Evolutionary conservation across 2,329 filamentous ascomycete species (phyloP), one percentile per base, ranked within the genome.

Genomic region (Botrytis fabae): DNA sequence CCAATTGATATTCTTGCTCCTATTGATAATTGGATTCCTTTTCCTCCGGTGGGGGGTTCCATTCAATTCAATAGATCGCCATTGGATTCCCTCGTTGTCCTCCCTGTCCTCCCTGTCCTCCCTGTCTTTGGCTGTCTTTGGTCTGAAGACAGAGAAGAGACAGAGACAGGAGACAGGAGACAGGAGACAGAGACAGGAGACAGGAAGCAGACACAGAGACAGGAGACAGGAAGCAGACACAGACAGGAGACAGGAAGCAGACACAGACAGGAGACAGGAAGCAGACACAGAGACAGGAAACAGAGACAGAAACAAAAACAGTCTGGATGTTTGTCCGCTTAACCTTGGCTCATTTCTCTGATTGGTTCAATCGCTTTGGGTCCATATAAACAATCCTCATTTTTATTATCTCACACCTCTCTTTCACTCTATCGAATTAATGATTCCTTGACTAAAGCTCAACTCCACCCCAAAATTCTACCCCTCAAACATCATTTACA

Each of bases 321-420:
- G 48, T 20, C 59, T 40, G 59, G 60, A 4, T 62, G 40, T 62
- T 40, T 16, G 25, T 44, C 40, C 25, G 28, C 32, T 18, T 20
- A 28, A 32, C 28, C 12, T 42, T 20, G 6, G 38, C 6, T 10
- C 38, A 20, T 44, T 65, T 35, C 20, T 35, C 18, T 42, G 65
- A 57, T 69, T 69, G 48, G 48, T 22, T 57, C 10, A 69, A 44
- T 32, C 22, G 16, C 14, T 32, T 16, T 9, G 5, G 4, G 3
- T 42, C 38, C 10, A 68, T 69, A 69, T 57, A 42, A 57, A 18
- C 18, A 42, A 57, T 25, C 65, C n/a, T 69, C 22, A 32, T 10
- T 42, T 57, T 69, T 42, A 69, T 69, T 44, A 2, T 42, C 51
- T 57, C 65, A 57, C 65, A 68, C 65, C 48, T 59, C 48, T 51